Evolutionary conservation across 768 basidiomycete genomes (phyloP).

Genomic region (Auricularia sp.): DNA sequence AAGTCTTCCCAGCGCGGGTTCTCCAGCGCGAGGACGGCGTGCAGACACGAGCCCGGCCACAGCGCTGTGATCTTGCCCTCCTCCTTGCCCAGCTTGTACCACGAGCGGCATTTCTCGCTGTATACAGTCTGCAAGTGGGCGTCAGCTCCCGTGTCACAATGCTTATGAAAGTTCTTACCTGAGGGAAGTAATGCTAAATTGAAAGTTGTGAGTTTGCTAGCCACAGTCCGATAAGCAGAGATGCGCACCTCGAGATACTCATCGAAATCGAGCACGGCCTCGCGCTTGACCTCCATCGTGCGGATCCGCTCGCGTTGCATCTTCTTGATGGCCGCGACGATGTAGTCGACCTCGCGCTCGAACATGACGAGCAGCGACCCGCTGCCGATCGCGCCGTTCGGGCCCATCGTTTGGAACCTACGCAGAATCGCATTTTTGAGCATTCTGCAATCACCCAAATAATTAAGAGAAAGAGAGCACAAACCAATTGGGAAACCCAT

Average conservation of each 20-base stretch:
- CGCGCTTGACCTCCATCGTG: constrained; percentile 48
- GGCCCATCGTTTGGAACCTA: constrained; percentile 44
- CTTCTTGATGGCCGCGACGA: constrained; percentile 44
- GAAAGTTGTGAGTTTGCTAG: too few relatives aligned
- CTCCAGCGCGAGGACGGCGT: constrained; percentile 37
- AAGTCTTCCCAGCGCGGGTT: constrained; percentile 61
- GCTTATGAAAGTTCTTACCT: too few relatives aligned
- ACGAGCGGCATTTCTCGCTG: constrained; percentile 46
- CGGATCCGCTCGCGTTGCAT: constrained; percentile 53
- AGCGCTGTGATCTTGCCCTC: constrained; percentile 48
- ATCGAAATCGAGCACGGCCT: constrained; percentile 55
- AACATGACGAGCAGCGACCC: constrained; percentile 47
- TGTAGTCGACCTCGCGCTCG: constrained; percentile 50
- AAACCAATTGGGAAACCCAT: constrained; percentile 58
- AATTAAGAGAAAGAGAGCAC: background rate
- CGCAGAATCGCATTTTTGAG: background rate
- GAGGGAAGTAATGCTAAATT: too few relatives aligned
- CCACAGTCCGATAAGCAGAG: background rate
- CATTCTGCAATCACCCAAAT: too few relatives aligned
- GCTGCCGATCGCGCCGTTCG: constrained; percentile 45
- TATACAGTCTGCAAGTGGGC: constrained; percentile 39
- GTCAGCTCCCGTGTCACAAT: too few relatives aligned
- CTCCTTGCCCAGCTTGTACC: constrained; percentile 54
- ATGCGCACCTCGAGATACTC: constrained; percentile 42
- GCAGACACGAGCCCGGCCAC: constrained; percentile 52